Evolutionary conservation across 139 green algal genomes (phyloP).

Genomic region (Chlamydomonas asymmetrica): DNA sequence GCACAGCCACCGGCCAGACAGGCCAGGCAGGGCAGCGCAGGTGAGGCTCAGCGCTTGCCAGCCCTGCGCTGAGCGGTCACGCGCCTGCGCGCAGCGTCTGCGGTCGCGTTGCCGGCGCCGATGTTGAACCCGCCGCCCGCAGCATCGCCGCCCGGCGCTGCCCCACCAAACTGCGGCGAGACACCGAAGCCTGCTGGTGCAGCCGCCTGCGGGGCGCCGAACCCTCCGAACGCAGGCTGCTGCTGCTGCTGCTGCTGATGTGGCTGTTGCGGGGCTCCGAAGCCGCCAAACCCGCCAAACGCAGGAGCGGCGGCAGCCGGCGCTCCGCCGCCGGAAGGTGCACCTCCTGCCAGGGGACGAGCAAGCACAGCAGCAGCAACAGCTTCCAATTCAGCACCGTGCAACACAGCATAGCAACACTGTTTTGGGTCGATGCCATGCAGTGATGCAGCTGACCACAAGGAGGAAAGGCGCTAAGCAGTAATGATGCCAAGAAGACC

Average conservation of each 20-base stretch:
- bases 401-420: background rate
- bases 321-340: background rate
- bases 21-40: no score
- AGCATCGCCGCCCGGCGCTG: background rate
- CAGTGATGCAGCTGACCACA: no score
- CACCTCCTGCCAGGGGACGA: background rate
- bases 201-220: background rate
- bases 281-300: slow-evolving; percentile 1
- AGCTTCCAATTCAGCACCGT: background rate
- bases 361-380: background rate
- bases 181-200: slow-evolving; percentile 2
- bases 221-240: no score
- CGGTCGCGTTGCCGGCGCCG: slow-evolving; percentile 1
- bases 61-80: slow-evolving; percentile 8
- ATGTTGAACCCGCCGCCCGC: slow-evolving; percentile 16
- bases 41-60: slow-evolving; percentile 1
- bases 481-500: no score
- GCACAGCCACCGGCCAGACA: no score
- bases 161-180: background rate
- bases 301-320: background rate
- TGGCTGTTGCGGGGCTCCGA: no score
- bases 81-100: slow-evolving; percentile 5
- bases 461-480: no score
- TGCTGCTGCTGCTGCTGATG: background rate
- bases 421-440: background rate